Conservation (phyloP, 2,329 filamentous ascomycete species). For the Nectriaceae sp. region DNA sequence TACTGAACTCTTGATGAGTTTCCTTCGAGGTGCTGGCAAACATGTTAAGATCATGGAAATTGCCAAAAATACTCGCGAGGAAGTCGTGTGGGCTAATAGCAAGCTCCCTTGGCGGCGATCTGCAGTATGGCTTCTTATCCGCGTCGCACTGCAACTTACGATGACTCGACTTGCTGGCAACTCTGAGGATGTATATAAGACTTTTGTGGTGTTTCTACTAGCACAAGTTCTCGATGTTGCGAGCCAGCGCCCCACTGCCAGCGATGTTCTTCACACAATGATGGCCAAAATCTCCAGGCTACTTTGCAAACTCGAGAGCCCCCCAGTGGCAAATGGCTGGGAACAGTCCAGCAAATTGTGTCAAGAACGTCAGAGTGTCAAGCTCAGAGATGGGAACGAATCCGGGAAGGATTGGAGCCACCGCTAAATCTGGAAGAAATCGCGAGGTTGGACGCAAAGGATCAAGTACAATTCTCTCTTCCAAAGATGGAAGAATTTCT, state of each 20-base stretch:
- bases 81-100: constrained; percentile 45
- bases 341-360: constrained; percentile 1
- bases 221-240: not conserved
- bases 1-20: constrained; percentile 46
- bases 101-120: constrained; percentile 49
- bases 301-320: constrained; percentile 12
- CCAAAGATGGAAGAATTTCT: constrained; percentile 14
- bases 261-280: constrained; percentile 15
- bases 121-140: constrained; percentile 56
- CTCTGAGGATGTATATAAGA: constrained; percentile 9
- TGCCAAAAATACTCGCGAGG: constrained; percentile 54
- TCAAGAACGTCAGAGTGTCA: not conserved
- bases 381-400: constrained; percentile 10
- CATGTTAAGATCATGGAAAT: constrained; percentile 32
- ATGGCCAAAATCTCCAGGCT: constrained; percentile 13
- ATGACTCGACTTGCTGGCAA: not conserved
- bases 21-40: constrained; percentile 41
- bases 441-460: not conserved
- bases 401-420: not conserved
- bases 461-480: constrained; percentile 8
- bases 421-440: not conserved
- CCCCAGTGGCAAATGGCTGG: constrained; percentile 8
- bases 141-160: constrained; percentile 49
- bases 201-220: constrained; percentile 18
- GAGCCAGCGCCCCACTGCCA: not conserved